phyloP scores from a whole-genome alignment of 441 rosid genomes.

The Caryocar brasiliense region DNA sequence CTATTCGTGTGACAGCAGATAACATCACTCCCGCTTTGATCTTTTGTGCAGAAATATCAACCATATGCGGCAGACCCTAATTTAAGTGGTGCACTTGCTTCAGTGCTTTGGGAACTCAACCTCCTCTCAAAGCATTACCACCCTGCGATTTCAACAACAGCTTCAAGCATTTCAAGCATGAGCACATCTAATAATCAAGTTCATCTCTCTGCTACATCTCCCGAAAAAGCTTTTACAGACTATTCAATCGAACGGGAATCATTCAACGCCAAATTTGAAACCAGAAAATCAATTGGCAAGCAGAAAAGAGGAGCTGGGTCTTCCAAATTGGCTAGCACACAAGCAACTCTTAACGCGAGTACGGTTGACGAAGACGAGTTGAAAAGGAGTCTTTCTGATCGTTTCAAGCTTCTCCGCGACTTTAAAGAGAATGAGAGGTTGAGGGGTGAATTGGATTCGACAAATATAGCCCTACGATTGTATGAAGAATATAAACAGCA shows the following conservation, averaged over 20 bases:
- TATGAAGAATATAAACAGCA: slow-evolving; percentile 43
- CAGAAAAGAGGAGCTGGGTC: slow-evolving; percentile 30
- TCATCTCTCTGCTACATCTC: slow-evolving; percentile 36
- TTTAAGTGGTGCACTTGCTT: slow-evolving; percentile 84
- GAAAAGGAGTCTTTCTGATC: slow-evolving; percentile 40
- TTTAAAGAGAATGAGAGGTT: slow-evolving; percentile 57
- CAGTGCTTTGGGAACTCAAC: slow-evolving; percentile 88
- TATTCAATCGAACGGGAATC: slow-evolving; percentile 45
- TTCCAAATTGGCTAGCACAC: background rate
- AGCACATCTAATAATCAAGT: slow-evolving; percentile 51
- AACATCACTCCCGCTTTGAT: background rate
- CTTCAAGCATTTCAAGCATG: slow-evolving; percentile 54
- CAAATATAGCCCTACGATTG: slow-evolving; percentile 26
- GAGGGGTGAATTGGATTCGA: slow-evolving; percentile 34
- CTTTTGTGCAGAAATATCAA: slow-evolving; percentile 58
- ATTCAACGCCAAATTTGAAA: slow-evolving; percentile 29
- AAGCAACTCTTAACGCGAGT: background rate
- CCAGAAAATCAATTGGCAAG: slow-evolving; percentile 35
- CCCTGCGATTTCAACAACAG: slow-evolving; percentile 55
- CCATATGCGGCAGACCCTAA: slow-evolving; percentile 77
- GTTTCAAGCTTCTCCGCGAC: slow-evolving; percentile 37
- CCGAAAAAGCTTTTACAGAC: slow-evolving; percentile 62
- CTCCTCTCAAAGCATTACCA: slow-evolving; percentile 75
- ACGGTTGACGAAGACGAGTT: slow-evolving; percentile 38
- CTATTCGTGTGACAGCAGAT: no score